phyloP scores from a whole-genome alignment of 306 rosid species.

The Acacia melanoxylon region DNA sequence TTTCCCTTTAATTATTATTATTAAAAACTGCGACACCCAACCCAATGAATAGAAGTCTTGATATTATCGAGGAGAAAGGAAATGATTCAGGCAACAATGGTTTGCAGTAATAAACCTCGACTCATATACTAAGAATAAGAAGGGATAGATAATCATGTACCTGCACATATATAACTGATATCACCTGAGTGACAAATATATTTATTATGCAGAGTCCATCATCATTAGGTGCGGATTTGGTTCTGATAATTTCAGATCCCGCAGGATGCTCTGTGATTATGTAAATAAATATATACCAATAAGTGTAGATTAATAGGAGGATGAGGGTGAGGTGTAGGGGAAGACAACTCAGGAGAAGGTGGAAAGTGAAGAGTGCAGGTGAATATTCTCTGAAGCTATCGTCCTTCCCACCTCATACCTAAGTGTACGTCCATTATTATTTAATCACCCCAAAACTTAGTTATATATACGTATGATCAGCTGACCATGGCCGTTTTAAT shows the following conservation, averaged over 20 bases:
- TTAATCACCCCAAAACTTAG: neutral
- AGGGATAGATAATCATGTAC: neutral
- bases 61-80: conserved; percentile 2
- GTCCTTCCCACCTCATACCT: neutral
- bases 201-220: neutral
- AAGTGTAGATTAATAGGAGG: neutral
- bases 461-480: neutral
- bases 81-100: conserved; percentile 10
- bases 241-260: neutral
- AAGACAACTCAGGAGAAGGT: neutral
- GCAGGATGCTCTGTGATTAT: neutral
- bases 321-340: neutral
- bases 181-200: neutral
- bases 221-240: neutral
- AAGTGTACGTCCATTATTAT: neutral
- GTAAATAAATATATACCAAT: too few species aligned
- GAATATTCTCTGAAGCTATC: conserved; percentile 5
- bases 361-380: neutral
- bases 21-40: neutral
- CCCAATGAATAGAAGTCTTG: neutral
- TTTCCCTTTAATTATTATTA: neutral
- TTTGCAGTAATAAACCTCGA: neutral
- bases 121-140: neutral
- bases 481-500: neutral
- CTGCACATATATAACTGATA: neutral